These are phyloP conservation scores for Talaromyces sp. DNA, from an alignment of 2,329 filamentous ascomycete genomes.

Conservation along the genomic window DNA sequence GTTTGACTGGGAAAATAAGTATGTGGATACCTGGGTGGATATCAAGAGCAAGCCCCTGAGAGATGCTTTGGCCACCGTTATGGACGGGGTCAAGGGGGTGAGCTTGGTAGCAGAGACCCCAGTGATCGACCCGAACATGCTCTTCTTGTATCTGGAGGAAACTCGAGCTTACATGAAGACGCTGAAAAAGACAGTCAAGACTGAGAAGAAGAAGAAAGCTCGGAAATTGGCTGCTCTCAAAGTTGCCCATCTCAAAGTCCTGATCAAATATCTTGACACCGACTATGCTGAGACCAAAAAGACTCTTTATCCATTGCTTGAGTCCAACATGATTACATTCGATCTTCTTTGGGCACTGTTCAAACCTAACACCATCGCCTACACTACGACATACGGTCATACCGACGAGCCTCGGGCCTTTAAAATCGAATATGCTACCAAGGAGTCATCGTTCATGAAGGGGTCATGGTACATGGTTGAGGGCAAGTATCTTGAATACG, in stretches of 20 bases:
- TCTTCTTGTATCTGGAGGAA: constrained; percentile 74
- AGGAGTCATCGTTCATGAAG: constrained; percentile 62
- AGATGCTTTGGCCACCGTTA: constrained; percentile 63
- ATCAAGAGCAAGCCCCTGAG: constrained; percentile 78
- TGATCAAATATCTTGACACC: constrained; percentile 71
- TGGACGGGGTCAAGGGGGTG: constrained; percentile 71
- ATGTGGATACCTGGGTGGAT: constrained; percentile 67
- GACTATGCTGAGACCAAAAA: constrained; percentile 77
- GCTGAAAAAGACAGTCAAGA: constrained; percentile 61
- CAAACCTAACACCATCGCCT: constrained; percentile 78
- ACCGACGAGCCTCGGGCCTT: constrained; percentile 73
- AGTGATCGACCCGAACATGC: constrained; percentile 63
- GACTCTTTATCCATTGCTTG: constrained; percentile 71
- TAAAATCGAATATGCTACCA: constrained; percentile 71
- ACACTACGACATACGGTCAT: constrained; percentile 70
- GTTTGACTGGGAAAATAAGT: constrained; percentile 82
- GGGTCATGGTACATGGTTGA: constrained; percentile 73
- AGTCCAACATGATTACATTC: constrained; percentile 80
- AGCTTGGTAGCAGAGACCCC: constrained; percentile 77
- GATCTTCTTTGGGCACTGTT: constrained; percentile 84
- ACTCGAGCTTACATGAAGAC: constrained; percentile 60
- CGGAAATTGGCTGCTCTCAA: constrained; percentile 35
- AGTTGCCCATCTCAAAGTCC: constrained; percentile 56
- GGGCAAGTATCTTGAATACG: constrained; percentile 73
- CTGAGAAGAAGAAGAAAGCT: constrained; percentile 44